Evolutionary conservation across 768 basidiomycete genomes (phyloP).

Genomic region (Multifurca ochricompacta): DNA sequence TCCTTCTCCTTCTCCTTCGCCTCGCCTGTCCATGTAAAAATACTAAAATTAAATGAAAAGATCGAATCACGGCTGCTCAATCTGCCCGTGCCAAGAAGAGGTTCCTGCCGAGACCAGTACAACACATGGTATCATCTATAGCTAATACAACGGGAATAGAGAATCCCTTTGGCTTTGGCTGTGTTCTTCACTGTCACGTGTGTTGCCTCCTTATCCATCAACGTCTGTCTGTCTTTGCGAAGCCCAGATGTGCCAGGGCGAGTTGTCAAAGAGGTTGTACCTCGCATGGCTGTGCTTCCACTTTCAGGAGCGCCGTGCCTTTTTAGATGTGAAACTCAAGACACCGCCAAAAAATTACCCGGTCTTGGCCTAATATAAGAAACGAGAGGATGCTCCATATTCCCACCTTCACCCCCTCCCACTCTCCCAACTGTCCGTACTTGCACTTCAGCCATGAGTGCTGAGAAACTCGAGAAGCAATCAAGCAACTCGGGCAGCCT

Average conservation of each 20-base stretch:
- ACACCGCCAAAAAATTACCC: background rate
- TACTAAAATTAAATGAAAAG: too few relatives aligned
- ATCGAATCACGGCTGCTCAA: too few relatives aligned
- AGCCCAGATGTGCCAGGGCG: too few relatives aligned
- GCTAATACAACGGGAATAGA: too few relatives aligned
- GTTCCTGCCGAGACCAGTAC: background rate
- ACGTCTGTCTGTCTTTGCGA: background rate
- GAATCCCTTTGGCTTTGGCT: background rate
- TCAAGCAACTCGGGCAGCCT: background rate
- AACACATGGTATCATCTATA: background rate
- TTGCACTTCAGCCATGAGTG: background rate
- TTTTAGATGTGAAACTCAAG: background rate
- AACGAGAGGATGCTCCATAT: background rate
- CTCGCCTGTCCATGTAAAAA: too few relatives aligned
- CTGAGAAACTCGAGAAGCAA: background rate
- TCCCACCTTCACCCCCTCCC: too few relatives aligned
- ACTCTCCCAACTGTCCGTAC: too few relatives aligned
- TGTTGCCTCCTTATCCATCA: too few relatives aligned
- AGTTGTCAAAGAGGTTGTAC: too few relatives aligned
- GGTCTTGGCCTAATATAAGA: background rate
- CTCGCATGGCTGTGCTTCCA: background rate
- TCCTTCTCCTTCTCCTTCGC: too few relatives aligned
- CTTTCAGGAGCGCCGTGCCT: background rate
- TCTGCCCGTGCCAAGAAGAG: too few relatives aligned
- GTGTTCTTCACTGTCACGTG: background rate